Conservation (phyloP, 805 yeast species). For the Priceomyces castillae region DNA sequence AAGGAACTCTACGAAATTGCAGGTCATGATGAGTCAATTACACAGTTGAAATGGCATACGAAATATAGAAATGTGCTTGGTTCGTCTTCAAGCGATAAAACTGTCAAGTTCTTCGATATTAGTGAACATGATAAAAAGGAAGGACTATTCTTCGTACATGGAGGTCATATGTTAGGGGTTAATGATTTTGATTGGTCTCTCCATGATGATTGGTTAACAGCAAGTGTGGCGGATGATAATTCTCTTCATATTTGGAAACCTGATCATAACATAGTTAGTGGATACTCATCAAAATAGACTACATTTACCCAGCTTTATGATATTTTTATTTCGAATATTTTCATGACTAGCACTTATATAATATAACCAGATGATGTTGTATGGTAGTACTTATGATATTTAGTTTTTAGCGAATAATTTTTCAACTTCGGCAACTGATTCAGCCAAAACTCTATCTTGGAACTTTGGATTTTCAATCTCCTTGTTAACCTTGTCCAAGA, state of each 20-base stretch:
- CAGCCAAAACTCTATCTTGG: constrained; percentile 89
- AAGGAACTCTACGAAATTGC: constrained; percentile 13
- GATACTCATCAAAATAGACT: constrained; percentile 8
- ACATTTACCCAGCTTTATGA: neutral
- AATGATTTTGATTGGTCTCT: constrained; percentile 83
- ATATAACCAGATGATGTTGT: constrained; percentile 1
- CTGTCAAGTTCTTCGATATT: constrained; percentile 63
- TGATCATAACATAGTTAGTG: constrained; percentile 19
- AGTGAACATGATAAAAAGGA: constrained; percentile 21
- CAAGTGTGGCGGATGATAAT: constrained; percentile 82
- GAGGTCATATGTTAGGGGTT: constrained; percentile 85
- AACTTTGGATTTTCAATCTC: constrained; percentile 83
- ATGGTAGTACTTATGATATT: constrained; percentile 5
- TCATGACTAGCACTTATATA: constrained; percentile 11
- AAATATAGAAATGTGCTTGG: constrained; percentile 53
- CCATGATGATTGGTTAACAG: constrained; percentile 64
- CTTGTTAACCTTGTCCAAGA: constrained; percentile 83
- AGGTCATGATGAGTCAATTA: constrained; percentile 52
- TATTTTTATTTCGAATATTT: constrained; percentile 1
- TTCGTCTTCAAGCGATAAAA: constrained; percentile 60
- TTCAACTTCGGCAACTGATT: constrained; percentile 91
- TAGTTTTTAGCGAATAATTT: constrained; percentile 60
- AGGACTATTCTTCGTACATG: constrained; percentile 60
- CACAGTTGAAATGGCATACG: constrained; percentile 75
- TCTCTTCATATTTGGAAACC: constrained; percentile 88